phyloP scores from a whole-genome alignment of 2,329 filamentous ascomycete genomes.

The Botryosphaeria dothidea region DNA sequence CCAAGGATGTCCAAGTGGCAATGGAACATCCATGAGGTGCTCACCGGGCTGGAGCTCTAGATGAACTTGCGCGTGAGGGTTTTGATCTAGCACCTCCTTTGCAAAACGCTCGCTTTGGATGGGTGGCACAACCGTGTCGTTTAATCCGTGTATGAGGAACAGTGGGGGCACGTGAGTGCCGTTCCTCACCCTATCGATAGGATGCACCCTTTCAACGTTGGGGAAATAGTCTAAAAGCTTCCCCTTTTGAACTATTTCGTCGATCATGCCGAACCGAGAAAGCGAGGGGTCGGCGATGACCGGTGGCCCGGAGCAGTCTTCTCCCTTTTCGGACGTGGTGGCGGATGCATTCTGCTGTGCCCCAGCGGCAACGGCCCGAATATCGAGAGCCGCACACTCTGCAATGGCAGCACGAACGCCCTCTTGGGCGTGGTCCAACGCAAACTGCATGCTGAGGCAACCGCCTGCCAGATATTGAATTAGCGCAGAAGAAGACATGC shows the following conservation, averaged over 20 bases:
- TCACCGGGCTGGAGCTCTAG: slow-evolving; percentile 23
- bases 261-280: slow-evolving; percentile 23
- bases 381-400: not conserved
- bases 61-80: slow-evolving; percentile 23
- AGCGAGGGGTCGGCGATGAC: slow-evolving; percentile 26
- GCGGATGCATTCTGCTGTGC: slow-evolving; percentile 24
- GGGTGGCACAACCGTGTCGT: slow-evolving; percentile 30
- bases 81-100: slow-evolving; percentile 24
- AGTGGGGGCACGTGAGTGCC: slow-evolving; percentile 29
- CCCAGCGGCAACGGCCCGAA: slow-evolving; percentile 18
- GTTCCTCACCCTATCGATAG: slow-evolving; percentile 27
- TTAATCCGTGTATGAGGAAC: slow-evolving; percentile 33
- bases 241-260: slow-evolving; percentile 25
- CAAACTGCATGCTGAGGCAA: not conserved
- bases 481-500: not conserved
- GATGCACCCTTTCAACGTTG: slow-evolving; percentile 27
- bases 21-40: slow-evolving; percentile 23
- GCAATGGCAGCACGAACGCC: not conserved
- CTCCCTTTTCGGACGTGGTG: slow-evolving; percentile 8
- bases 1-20: not conserved
- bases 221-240: slow-evolving; percentile 29
- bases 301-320: slow-evolving; percentile 17
- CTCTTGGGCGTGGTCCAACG: not conserved
- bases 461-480: not conserved
- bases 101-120: slow-evolving; percentile 30